phyloP scores from a whole-genome alignment of 1,139 yeast genomes.

The Pneumocystis oryctolagi region DNA sequence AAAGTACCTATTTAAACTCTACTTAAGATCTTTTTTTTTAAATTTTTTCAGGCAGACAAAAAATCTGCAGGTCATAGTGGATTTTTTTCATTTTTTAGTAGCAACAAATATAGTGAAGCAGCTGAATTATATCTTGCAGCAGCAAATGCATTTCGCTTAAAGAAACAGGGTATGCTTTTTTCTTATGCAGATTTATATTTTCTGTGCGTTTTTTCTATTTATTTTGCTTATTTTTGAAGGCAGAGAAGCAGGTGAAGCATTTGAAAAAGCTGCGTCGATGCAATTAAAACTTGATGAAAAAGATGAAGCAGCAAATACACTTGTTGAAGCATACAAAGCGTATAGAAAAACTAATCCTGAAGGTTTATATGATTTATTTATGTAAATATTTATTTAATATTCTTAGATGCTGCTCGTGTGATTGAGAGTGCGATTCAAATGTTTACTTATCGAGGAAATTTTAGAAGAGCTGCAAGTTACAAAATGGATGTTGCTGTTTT shows the following conservation, averaged over 20 bases:
- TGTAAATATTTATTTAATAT: background rate
- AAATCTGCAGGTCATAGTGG: slow-evolving; percentile 61
- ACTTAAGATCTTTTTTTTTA: background rate
- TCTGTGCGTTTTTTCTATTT: slow-evolving; percentile 6
- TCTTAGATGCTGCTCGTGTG: slow-evolving; percentile 56
- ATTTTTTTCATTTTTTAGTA: slow-evolving; percentile 55
- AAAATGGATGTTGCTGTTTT: slow-evolving; percentile 80
- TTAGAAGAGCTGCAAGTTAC: slow-evolving; percentile 89
- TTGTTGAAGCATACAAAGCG: slow-evolving; percentile 83
- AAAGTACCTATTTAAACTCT: slow-evolving; percentile 4
- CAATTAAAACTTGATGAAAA: slow-evolving; percentile 62
- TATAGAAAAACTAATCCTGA: slow-evolving; percentile 56
- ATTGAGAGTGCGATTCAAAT: slow-evolving; percentile 63
- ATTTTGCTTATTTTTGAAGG: slow-evolving; percentile 18
- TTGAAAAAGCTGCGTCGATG: slow-evolving; percentile 69
- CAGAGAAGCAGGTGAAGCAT: slow-evolving; percentile 62
- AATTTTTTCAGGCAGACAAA: slow-evolving; percentile 42
- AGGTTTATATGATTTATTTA: slow-evolving; percentile 7
- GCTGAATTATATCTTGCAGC: slow-evolving; percentile 82
- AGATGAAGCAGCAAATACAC: slow-evolving; percentile 84
- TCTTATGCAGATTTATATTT: background rate
- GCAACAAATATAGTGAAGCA: slow-evolving; percentile 72
- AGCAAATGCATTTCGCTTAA: slow-evolving; percentile 68
- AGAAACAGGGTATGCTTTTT: slow-evolving; percentile 36
- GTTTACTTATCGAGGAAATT: slow-evolving; percentile 82